These are phyloP conservation scores for Kwoniella sp. DNA, from an alignment of 768 basidiomycete genomes.

Conservation along the genomic window DNA sequence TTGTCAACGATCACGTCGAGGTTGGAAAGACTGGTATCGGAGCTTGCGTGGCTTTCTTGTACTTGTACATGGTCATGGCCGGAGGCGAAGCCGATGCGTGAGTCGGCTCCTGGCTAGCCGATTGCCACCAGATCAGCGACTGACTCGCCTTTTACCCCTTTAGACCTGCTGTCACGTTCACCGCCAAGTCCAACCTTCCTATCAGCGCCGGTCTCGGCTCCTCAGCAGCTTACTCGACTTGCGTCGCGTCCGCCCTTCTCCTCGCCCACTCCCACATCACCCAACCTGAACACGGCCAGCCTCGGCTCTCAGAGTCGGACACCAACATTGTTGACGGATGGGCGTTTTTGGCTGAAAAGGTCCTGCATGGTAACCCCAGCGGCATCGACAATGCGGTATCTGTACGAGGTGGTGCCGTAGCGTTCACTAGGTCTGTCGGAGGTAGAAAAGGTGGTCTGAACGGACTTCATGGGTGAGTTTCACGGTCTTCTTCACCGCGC, in stretches of 20 bases:
- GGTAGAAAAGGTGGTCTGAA: conserved; percentile 78
- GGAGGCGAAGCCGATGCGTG: conserved; percentile 63
- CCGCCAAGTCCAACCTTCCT: conserved; percentile 83
- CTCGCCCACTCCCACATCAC: conserved; percentile 71
- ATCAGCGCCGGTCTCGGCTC: conserved; percentile 96
- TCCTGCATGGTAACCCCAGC: conserved; percentile 94
- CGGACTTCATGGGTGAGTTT: conserved; percentile 74
- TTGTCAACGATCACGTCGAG: conserved; percentile 42
- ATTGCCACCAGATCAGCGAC: not conserved
- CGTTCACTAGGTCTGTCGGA: conserved; percentile 81
- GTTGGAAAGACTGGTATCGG: conserved; percentile 56
- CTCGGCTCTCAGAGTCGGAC: conserved; percentile 64
- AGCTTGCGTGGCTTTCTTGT: conserved; percentile 77
- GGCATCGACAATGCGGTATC: conserved; percentile 96
- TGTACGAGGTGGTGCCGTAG: conserved; percentile 87
- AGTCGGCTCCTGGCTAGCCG: conserved; percentile 39
- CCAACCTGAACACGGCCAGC: conserved; percentile 51
- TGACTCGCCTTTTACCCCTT: not conserved
- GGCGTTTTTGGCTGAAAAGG: conserved; percentile 94
- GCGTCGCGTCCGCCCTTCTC: conserved; percentile 77
- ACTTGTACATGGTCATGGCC: conserved; percentile 83
- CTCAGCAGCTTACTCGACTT: conserved; percentile 91
- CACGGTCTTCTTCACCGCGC: not conserved
- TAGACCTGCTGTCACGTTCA: conserved; percentile 67
- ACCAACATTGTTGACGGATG: conserved; percentile 86